Evolutionary conservation across 2,329 filamentous ascomycete species (phyloP), one percentile per base, ranked within the genome.

Genomic region (Gnomoniopsis sp.): DNA sequence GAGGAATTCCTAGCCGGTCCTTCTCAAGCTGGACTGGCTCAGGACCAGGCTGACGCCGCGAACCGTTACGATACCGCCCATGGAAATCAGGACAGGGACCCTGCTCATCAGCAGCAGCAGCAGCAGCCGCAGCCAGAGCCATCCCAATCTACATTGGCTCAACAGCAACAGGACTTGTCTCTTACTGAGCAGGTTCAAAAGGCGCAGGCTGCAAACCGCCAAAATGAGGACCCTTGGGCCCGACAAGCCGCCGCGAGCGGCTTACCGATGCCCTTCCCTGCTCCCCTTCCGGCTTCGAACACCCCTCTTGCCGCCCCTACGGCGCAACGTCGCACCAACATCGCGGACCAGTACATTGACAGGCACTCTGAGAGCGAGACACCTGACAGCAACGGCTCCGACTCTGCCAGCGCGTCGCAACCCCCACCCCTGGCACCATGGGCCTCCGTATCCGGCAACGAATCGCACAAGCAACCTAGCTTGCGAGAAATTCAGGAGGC

Each of bases 401-500:
- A 71, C 55, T 71, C 67, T 23, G 69, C 69, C 4, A 70, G 73
- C 1, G 69, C 74, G 7, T 69, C 74, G 11, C 78, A 81, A 63
- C 80, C 83, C 2, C 85, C 92, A 3, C 91, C 93, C 0, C 77
- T 97, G 65, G 95, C 95, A 0, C 95, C 95, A 0, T 99, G 95
- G 95, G 95, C 95, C 6, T 95, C 95, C 72, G 92, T 98, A 64
- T 83, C 84, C 2, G 88, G 89, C 51, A 76, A 80, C 6, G 81
- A 86, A 61, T 76, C 82, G 23, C 86, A 90, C 44, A 96, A 90
- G 73, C 93, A 92, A 0, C 95, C 93, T 2, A 97, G 93, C 61
- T 78, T 99, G 63, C 96, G 92, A 75, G 93, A 99, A 70, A 99
- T 99, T 23, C 95, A 99, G 72, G 93, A 96, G 72, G 88, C 91